phyloP scores from a whole-genome alignment of 2,329 filamentous ascomycete species.

The Fusarium luffae region DNA sequence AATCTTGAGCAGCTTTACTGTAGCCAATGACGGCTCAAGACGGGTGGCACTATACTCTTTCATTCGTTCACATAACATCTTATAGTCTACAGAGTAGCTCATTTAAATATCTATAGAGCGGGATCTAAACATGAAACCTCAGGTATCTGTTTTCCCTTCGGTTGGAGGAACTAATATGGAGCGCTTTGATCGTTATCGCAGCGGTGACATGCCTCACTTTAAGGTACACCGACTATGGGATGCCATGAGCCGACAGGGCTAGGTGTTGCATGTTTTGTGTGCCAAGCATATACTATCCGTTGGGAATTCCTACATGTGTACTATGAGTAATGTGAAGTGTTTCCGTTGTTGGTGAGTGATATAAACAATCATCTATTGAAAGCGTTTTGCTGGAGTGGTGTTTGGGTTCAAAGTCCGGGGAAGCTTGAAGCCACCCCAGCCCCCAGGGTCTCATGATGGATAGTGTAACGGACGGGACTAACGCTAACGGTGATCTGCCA shows the following conservation, averaged over 20 bases:
- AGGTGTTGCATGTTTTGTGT: neutral
- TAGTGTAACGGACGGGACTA: neutral
- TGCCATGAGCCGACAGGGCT: neutral
- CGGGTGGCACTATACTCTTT: neutral
- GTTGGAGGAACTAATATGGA: neutral
- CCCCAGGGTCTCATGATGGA: constrained; percentile 11
- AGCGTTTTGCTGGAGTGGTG: neutral
- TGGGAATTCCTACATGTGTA: accelerated
- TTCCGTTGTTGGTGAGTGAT: neutral
- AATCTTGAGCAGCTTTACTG: too few species aligned
- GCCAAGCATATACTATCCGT: neutral
- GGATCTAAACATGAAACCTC: neutral
- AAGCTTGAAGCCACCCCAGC: neutral
- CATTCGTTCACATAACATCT: neutral
- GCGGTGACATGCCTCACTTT: neutral
- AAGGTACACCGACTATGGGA: neutral
- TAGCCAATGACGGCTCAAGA: neutral
- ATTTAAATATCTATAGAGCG: neutral
- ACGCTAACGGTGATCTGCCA: neutral
- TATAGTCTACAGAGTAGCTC: too few species aligned
- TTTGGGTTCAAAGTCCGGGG: neutral
- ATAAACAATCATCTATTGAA: neutral
- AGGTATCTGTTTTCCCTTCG: neutral
- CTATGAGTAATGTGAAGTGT: neutral
- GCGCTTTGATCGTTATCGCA: neutral